Base-by-base conservation (phyloP, 2,329 filamentous ascomycete genomes). In the Clonostachys rosea region DNA sequence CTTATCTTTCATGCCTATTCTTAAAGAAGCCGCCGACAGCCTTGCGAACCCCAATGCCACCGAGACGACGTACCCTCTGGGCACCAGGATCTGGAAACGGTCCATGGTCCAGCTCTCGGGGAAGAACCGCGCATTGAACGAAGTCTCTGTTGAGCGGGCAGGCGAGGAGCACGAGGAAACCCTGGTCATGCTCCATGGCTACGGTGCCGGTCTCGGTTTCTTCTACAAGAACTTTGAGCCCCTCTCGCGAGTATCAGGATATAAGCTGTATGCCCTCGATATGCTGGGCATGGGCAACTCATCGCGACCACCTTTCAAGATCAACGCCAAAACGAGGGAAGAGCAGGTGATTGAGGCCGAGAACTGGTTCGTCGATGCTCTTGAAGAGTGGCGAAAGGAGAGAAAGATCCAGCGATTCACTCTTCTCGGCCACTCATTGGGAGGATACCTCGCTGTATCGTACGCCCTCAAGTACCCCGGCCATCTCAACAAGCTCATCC, bases 221-320 rank as follows among this genome's bases (percentile, higher is more conserved):
- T 99, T 95, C 75, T 99, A 96, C 76, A 92, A 94, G 70, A 99
- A 99, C 64, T 96, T 95, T 50, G 94, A 99, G 66, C 83, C 86
- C 6, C 70, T 99, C 34, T 91, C 86, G 42, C 83, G 91, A 16
- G 71, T 83, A 2, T 74, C 78, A 30, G 91, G 91, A 30, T 95
- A 94, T 84, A 91, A 89, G 59, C 70, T 99, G 16, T 97, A 94
- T 62, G 90, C 92, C 1, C 73, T 99, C n/a, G 92, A 99, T 60
- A 83, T 97, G 77, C 76, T 96, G 14, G 92, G 92, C 49, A 96
- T 96, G 89, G 92, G 92, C 49, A 86, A 95, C 59, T 95, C 89
- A 48, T 86, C 83, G 24, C 78, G 92, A 6, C 92, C 94, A 3
- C 69, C 83, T 0, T 99, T 99, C 73, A 87, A 80, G 57, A 86